Evolutionary conservation across 1,284 basidiomycete species (phyloP).

Genomic region (Thecaphora frezii): DNA sequence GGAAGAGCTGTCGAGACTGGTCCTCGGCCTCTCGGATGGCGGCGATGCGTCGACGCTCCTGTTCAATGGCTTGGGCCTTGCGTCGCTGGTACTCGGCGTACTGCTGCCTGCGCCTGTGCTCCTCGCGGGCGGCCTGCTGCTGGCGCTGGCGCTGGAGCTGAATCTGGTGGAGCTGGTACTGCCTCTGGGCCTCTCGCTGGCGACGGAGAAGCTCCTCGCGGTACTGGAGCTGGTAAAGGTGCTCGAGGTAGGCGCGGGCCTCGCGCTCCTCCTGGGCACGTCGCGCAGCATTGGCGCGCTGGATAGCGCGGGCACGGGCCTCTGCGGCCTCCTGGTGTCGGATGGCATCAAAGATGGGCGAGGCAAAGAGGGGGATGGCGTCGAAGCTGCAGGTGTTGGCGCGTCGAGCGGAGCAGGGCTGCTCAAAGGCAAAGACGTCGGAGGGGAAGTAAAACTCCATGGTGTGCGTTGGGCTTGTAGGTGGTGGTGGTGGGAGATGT

Average conservation of each 20-base stretch:
- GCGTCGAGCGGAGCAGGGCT: slow-evolving; percentile 6
- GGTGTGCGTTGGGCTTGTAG: not conserved
- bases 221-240: slow-evolving; percentile 21
- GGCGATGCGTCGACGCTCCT: slow-evolving; percentile 28
- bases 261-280: slow-evolving; percentile 16
- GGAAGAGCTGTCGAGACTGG: slow-evolving; percentile 28
- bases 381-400: slow-evolving; percentile 31
- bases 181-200: slow-evolving; percentile 27
- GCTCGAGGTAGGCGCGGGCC: slow-evolving; percentile 32
- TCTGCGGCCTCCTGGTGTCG: slow-evolving; percentile 21
- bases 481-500: slow-evolving; percentile 1
- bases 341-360: slow-evolving; percentile 26
- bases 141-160: slow-evolving; percentile 22
- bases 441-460: slow-evolving; percentile 46
- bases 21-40: slow-evolving; percentile 14
- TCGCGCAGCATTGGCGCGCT: slow-evolving; percentile 7
- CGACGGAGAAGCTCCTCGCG: slow-evolving; percentile 1
- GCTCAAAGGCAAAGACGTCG: slow-evolving; percentile 34
- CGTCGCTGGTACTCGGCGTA: slow-evolving; percentile 36
- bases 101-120: slow-evolving; percentile 19
- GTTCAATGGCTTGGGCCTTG: slow-evolving; percentile 30
- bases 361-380: slow-evolving; percentile 26
- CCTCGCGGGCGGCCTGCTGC: slow-evolving; percentile 6
- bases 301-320: slow-evolving; percentile 4
- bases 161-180: slow-evolving; percentile 27